Evolutionary conservation across 257 asterid genomes (phyloP), one percentile per base, ranked within the genome.

Genomic region (Osmanthus fragrans): DNA sequence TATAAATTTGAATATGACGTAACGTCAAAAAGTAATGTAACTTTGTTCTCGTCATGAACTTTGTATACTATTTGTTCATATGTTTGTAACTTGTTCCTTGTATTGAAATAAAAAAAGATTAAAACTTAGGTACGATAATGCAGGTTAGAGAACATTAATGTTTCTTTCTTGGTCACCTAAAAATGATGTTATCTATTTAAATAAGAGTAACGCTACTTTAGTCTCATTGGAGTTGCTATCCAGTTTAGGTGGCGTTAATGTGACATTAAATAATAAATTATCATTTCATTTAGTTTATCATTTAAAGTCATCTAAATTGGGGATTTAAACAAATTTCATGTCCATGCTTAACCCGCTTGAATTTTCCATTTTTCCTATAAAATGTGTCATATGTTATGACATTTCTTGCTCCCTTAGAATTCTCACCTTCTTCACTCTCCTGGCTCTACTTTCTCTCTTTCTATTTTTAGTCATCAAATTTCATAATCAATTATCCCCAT

Each of bases 261-360:
- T 25, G 27, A 25, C 27, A 25, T 25, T 30, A 30, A 30, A 30
- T 30, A 30, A 30, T 2, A 30, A 30, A 2, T 2, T 0, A 30
- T 0, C 27, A 25, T 25, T 25, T 25, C 27, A 25, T 25, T 25
- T 25, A 25, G 1, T 25, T 1, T 25, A 25, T 25, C 27, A 25
- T n/a, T n/a, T n/a, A n/a, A n/a, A n/a, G n/a, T n/a, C n/a, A n/a
- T n/a, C n/a, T n/a, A n/a, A n/a, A n/a, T n/a, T n/a, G n/a, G n/a
- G n/a, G n/a, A n/a, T n/a, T 32, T 32, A 32, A 32, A 32, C 34
- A 32, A 32, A 3, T 32, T 65, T 58, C 16, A 40, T 51, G 68
- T 78, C 40, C 84, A 63, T 42, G 47, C 5, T 36, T 2, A 58
- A 23, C 70, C 68, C 1, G 36, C 21, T 76, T 29, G 73, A 4